Evolutionary conservation across 2,329 filamentous ascomycete species (phyloP).

Genomic region (Ophiostoma pallidulum): DNA sequence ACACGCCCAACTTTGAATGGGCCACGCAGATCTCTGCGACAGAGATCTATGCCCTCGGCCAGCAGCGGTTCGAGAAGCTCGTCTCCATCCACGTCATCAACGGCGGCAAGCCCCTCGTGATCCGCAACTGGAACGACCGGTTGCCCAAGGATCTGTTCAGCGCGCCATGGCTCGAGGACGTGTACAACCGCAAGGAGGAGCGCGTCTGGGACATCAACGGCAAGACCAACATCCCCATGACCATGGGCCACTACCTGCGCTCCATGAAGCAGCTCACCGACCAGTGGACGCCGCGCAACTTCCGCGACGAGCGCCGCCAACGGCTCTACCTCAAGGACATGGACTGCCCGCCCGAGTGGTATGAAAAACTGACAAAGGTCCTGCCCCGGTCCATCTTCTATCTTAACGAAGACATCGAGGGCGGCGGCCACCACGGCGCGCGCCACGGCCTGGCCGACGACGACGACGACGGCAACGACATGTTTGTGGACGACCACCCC

Average conservation of each 20-base stretch:
- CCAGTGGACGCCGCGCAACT: slow-evolving; percentile 68
- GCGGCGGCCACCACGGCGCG: slow-evolving; percentile 19
- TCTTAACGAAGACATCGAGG: slow-evolving; percentile 66
- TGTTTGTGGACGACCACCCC: slow-evolving; percentile 39
- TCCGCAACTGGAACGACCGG: slow-evolving; percentile 75
- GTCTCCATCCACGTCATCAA: slow-evolving; percentile 74
- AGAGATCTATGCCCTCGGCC: slow-evolving; percentile 66
- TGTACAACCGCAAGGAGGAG: slow-evolving; percentile 74
- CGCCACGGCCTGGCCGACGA: not conserved
- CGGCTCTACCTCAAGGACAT: slow-evolving; percentile 95
- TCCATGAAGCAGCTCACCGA: slow-evolving; percentile 77
- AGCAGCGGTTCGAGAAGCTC: slow-evolving; percentile 76
- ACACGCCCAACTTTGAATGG: slow-evolving; percentile 77
- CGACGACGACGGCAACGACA: slow-evolving; percentile 24
- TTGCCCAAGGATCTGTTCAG: slow-evolving; percentile 74
- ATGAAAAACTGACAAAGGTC: slow-evolving; percentile 63
- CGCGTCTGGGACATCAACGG: slow-evolving; percentile 71
- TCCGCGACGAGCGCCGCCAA: slow-evolving; percentile 69
- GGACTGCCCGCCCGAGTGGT: slow-evolving; percentile 84
- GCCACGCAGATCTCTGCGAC: slow-evolving; percentile 69
- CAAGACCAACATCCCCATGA: slow-evolving; percentile 69
- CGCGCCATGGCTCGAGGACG: slow-evolving; percentile 66
- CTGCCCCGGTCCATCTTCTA: slow-evolving; percentile 83
- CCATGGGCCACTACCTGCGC: slow-evolving; percentile 80
- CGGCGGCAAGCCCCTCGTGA: slow-evolving; percentile 78